Evolutionary conservation across 2,329 filamentous ascomycete species (phyloP), one percentile per base, ranked within the genome.

Genomic region (Paecilomyces variotii): DNA sequence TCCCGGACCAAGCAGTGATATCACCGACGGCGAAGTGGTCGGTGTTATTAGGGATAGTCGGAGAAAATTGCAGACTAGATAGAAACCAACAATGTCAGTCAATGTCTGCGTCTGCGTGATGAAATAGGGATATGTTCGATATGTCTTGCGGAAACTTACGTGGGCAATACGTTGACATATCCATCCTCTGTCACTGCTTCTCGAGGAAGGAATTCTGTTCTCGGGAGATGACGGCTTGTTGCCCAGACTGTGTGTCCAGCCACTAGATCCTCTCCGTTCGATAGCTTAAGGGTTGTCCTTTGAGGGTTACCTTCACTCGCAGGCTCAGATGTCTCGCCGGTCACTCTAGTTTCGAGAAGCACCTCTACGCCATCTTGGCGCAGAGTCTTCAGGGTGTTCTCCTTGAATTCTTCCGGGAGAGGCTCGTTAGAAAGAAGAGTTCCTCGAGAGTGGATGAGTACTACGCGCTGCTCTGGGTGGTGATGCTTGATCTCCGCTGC

Each of bases 401-500:
- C 83, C 70, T 88, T 89, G 70, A 87, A 86, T 53, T 86, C 84
- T 35, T 87, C 82, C 0, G 88, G 85, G 1, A 94, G 79, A 2
- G 83, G 84, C 74, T 94, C 90, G 0, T 87, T 84, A 0, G 88
- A 91, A 6, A 93, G 79, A 1, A 93, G 81, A 65, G 83, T 83
- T 27, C 82, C 78, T 24, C 88, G 80, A 3, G 89, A 91, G 70
- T 93, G 90, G 3, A 90, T 83, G 1, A 94, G 81, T 0, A 84
- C 89, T n/a, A 93, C 86, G 49, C 82, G 81, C 57, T 84, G 76
- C 10, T 81, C 67, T 0, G 90, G 88, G 61, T 87, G 80, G 26
- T 85, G 76, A 53, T 83, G 71, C 73, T 91, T 92, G 57, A 92
- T 77, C 74, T 94, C 89, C 1, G 87, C 85, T 0, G 90, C 88